Conservation (phyloP, 805 yeast species). For the Scheffersomyces lignosus region DNA sequence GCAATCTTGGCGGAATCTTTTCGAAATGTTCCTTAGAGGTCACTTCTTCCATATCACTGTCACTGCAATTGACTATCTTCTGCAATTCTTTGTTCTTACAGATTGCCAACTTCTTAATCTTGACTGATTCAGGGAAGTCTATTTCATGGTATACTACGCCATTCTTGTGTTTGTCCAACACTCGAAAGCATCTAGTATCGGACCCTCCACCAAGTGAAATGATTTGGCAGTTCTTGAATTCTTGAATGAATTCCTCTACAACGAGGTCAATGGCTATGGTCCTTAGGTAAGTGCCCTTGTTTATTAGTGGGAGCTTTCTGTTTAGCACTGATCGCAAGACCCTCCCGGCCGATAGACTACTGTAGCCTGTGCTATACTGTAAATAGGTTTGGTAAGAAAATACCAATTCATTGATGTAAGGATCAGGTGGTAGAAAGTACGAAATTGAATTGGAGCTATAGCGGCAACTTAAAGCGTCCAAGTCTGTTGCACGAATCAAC, state of each 20-base stretch:
- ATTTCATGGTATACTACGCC: slow-evolving; percentile 54
- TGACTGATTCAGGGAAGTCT: slow-evolving; percentile 59
- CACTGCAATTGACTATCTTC: slow-evolving; percentile 18
- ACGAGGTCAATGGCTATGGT: slow-evolving; percentile 52
- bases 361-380: slow-evolving; percentile 39
- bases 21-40: slow-evolving; percentile 23
- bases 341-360: slow-evolving; percentile 40
- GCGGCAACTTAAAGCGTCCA: slow-evolving; percentile 71
- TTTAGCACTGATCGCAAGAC: slow-evolving; percentile 38
- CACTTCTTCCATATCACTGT: slow-evolving; percentile 11
- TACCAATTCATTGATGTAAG: slow-evolving; percentile 31
- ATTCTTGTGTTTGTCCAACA: slow-evolving; percentile 30
- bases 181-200: slow-evolving; percentile 64
- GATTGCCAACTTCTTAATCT: slow-evolving; percentile 53
- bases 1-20: slow-evolving; percentile 26
- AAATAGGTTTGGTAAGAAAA: slow-evolving; percentile 37
- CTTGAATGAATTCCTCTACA: slow-evolving; percentile 41
- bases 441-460: slow-evolving; percentile 48
- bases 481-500: slow-evolving; percentile 58
- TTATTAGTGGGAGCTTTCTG: slow-evolving; percentile 62
- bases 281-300: slow-evolving; percentile 68
- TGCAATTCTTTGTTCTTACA: slow-evolving; percentile 26
- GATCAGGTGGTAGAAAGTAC: slow-evolving; percentile 46
- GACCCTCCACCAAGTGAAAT: slow-evolving; percentile 81
- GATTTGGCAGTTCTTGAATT: slow-evolving; percentile 44